Evolutionary conservation across 2,329 filamentous ascomycete species (phyloP).

Genomic region (Xylaria arbuscula): DNA sequence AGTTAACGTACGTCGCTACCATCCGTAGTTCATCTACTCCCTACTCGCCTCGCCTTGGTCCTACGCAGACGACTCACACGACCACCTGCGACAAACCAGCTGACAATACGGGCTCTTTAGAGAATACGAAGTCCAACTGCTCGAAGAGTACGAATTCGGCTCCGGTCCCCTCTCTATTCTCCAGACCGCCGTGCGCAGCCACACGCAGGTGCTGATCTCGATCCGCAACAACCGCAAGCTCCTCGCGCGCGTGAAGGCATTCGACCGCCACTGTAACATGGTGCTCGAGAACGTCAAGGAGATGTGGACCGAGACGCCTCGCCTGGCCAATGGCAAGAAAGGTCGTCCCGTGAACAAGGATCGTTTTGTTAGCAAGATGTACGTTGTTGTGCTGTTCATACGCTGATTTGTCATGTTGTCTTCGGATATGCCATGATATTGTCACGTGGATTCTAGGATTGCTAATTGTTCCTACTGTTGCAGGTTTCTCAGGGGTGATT

Average conservation of each 20-base stretch:
- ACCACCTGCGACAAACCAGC: neutral
- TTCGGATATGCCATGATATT: neutral
- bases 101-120: constrained; percentile 39
- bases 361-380: constrained; percentile 98
- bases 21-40: neutral
- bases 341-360: constrained; percentile 96
- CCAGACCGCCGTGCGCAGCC: constrained; percentile 93
- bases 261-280: constrained; percentile 99
- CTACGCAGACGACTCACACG: constrained; percentile 36
- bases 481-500: constrained; percentile 88
- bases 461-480: constrained; percentile 23
- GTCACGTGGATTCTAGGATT: constrained; percentile 9
- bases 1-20: constrained; percentile 81
- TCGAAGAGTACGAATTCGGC: constrained; percentile 83
- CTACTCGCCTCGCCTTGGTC: neutral
- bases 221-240: constrained; percentile 99
- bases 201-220: constrained; percentile 95
- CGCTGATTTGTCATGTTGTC: neutral
- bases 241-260: constrained; percentile 96
- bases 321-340: constrained; percentile 85
- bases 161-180: constrained; percentile 90
- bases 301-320: constrained; percentile 98
- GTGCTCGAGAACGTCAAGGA: constrained; percentile 97
- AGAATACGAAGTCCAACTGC: constrained; percentile 66
- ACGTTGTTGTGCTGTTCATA: constrained; percentile 51